phyloP scores from a whole-genome alignment of 306 rosid species.

The Luffa acutangula region DNA sequence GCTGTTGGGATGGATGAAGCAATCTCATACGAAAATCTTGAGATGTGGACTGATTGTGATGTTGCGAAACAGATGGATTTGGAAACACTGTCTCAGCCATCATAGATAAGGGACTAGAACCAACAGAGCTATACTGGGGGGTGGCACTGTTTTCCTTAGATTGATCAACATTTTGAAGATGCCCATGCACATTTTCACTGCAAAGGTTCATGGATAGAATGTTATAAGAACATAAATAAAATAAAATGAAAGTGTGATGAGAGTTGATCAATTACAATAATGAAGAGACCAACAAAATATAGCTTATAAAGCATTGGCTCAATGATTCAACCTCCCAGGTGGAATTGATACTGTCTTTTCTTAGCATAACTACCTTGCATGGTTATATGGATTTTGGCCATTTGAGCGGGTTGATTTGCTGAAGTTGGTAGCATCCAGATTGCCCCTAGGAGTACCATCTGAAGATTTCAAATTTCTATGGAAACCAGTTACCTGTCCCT shows the following conservation, averaged over 20 bases:
- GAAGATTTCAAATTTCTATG: conserved; percentile 12
- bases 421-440: conserved; percentile 18
- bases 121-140: conserved; percentile 19
- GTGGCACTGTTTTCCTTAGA: conserved; percentile 20
- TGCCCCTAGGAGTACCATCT: conserved; percentile 15
- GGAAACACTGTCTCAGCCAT: conserved; percentile 16
- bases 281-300: neutral
- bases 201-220: conserved; percentile 8
- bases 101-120: conserved; percentile 21
- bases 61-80: conserved; percentile 20
- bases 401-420: conserved; percentile 18
- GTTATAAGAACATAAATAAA: neutral
- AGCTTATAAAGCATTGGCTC: neutral
- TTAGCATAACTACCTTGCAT: conserved; percentile 27
- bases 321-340: neutral
- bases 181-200: conserved; percentile 35
- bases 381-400: conserved; percentile 13
- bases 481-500: conserved; percentile 18
- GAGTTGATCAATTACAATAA: neutral
- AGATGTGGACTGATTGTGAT: conserved; percentile 22
- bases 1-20: conserved; percentile 29
- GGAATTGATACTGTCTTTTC: neutral
- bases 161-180: conserved; percentile 34
- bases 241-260: neutral
- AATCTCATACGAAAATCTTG: conserved; percentile 35